A percentile compares a stretch with the other conserved stretches of the same genome.
Conservation (phyloP, 495 filamentous ascomycete genomes). For the Tuber borchii region DNA sequence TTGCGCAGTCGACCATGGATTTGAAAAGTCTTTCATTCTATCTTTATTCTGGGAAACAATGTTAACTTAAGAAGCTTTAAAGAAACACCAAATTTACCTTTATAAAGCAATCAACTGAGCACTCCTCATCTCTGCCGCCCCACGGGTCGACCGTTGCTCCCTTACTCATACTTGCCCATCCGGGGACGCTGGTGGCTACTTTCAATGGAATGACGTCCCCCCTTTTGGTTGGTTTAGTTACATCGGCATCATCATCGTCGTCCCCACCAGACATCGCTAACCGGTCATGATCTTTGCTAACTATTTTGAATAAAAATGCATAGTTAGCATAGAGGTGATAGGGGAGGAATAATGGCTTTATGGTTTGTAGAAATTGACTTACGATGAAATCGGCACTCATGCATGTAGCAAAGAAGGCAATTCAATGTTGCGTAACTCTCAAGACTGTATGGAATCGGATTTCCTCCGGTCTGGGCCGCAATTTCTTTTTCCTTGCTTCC, state of each 20-base stretch:
- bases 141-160: slow-evolving; percentile 29
- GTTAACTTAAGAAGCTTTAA: background rate
- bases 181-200: slow-evolving; percentile 28
- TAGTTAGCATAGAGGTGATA: background rate
- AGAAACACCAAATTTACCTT: slow-evolving; percentile 15
- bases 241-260: slow-evolving; percentile 1
- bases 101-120: slow-evolving; percentile 35
- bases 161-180: slow-evolving; percentile 27
- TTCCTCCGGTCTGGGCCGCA: slow-evolving; percentile 17
- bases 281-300: slow-evolving; percentile 35
- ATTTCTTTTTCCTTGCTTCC: slow-evolving; percentile 9
- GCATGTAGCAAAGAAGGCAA: slow-evolving; percentile 43
- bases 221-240: slow-evolving; percentile 7
- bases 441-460: slow-evolving; percentile 35
- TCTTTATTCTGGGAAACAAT: slow-evolving; percentile 6
- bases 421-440: slow-evolving; percentile 41
- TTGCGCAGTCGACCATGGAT: slow-evolving; percentile 31
- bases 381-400: slow-evolving; percentile 43
- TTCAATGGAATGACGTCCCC: slow-evolving; percentile 19
- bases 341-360: background rate
- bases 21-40: background rate
- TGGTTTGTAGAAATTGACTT: background rate
- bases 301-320: background rate
- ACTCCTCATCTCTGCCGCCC: slow-evolving; percentile 13
- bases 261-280: slow-evolving; percentile 19